These are phyloP conservation scores for Brassica nigra DNA, from an alignment of 345 rosid genomes.

Conservation along the genomic window DNA sequence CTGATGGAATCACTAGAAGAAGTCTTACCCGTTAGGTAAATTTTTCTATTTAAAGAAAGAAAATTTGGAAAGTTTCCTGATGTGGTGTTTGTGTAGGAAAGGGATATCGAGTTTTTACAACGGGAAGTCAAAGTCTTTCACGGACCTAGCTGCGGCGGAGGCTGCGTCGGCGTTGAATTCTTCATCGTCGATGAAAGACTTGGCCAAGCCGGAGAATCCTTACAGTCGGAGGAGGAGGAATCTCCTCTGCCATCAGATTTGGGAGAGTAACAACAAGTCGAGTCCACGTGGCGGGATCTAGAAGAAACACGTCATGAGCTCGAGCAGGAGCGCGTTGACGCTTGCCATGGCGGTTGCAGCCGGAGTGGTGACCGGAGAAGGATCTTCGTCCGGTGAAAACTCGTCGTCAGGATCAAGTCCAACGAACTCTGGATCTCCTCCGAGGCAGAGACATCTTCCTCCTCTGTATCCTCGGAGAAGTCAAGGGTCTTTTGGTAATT, in stretches of 20 bases:
- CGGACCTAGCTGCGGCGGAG: constrained; percentile 52
- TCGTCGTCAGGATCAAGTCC: constrained; percentile 56
- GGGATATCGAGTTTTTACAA: constrained; percentile 78
- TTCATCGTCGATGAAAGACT: constrained; percentile 54
- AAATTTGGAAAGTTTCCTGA: not conserved
- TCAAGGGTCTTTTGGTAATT: constrained; percentile 38
- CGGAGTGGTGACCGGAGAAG: constrained; percentile 61
- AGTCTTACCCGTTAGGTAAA: constrained; percentile 64
- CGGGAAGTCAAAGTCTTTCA: constrained; percentile 85
- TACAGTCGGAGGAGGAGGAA: constrained; percentile 59
- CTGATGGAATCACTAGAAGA: constrained; percentile 65
- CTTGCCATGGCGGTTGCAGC: constrained; percentile 70
- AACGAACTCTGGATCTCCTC: constrained; percentile 49
- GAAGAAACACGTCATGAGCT: constrained; percentile 53
- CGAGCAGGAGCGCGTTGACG: constrained; percentile 71
- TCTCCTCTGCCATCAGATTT: constrained; percentile 54
- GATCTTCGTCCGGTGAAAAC: constrained; percentile 49
- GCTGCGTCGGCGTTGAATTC: constrained; percentile 52
- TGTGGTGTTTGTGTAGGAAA: constrained; percentile 53
- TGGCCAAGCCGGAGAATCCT: constrained; percentile 75
- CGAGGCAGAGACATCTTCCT: constrained; percentile 51
- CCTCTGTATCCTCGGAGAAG: constrained; percentile 64
- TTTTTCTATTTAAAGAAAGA: too few relatives aligned
- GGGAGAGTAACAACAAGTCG: constrained; percentile 56
- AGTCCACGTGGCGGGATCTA: constrained; percentile 57